These are phyloP conservation scores for Dinochytrium kinnereticum DNA, from an alignment of 371 early-diverging fungal species.

Conservation along the genomic window DNA sequence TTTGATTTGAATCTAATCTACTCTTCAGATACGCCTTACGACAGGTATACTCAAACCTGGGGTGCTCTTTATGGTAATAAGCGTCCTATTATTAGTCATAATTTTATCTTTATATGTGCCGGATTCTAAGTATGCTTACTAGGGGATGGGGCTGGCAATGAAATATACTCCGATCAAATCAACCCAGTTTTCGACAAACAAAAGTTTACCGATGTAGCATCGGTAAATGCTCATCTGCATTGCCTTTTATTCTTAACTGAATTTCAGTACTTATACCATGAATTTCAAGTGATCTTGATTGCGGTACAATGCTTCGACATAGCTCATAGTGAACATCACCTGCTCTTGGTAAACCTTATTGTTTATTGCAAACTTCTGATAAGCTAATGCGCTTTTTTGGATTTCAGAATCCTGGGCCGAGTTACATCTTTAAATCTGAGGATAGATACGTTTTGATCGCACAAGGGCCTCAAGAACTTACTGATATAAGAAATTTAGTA, in stretches of 20 bases:
- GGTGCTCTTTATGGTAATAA: conserved; percentile 77
- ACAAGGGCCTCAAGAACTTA: conserved; percentile 53
- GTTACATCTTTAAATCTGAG: conserved; percentile 55
- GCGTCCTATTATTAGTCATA: no score
- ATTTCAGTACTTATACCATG: conserved; percentile 59
- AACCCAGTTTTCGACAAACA: conserved; percentile 62
- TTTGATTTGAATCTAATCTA: background rate
- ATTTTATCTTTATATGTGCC: background rate
- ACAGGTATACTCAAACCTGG: conserved; percentile 72
- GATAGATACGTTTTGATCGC: conserved; percentile 71
- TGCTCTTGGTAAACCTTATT: conserved; percentile 14
- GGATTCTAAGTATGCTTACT: background rate
- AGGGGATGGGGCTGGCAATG: conserved; percentile 71
- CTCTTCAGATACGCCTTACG: conserved; percentile 45
- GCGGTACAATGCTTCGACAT: conserved; percentile 56
- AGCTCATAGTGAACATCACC: background rate
- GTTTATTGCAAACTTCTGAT: conserved; percentile 7
- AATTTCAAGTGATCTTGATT: conserved; percentile 75
- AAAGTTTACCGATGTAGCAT: conserved; percentile 64
- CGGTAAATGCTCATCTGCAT: conserved; percentile 51
- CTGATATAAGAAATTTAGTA: conserved; percentile 9
- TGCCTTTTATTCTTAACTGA: no score
- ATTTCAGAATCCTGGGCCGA: conserved; percentile 72
- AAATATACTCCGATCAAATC: conserved; percentile 64
- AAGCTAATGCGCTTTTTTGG: no score